Base-by-base conservation (phyloP, 352 stramenopile species). In the Globisporangium nodosum region DNA sequence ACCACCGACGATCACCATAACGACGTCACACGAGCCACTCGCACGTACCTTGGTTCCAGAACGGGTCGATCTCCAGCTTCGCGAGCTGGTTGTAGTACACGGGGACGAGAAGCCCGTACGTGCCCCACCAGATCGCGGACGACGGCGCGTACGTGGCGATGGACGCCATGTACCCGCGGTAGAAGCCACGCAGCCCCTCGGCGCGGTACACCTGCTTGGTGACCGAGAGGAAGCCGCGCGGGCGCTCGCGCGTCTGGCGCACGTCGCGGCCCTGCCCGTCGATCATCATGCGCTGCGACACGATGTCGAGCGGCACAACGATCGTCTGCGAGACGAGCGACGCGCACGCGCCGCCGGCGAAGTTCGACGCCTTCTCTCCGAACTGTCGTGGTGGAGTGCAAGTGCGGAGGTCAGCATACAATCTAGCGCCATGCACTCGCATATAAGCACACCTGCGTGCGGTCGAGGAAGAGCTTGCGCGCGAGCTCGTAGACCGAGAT, bases 261-360 rank as follows among this genome's bases (percentile, higher is more conserved):
- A 73, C 69, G 58, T 87, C 65, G 48, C 80, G 65, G 46, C 83
- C 83, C 65, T 95, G 85, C 30, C 78, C 81, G 59, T 76, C 84
- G 47, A 95, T 81, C 87, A 96, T 95, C 82, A 96, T 91, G 54
- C 79, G 79, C 60, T 96, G 87, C 49, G 84, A 92, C 57, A 96
- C 85, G 54, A 96, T 93, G 64, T 96, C 87, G 15, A 95, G 73
- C 49, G 86, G 84, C 46, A 95, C 86, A 49, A 95, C 81, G 37
- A 95, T 72, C 39, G 84, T 94, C 72, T 95, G 86, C 50, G 83
- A 92, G 51, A 93, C 65, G 49, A 95, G 68, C 35, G 86, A 94
- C 42, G 86, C 86, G 39, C 70, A 77, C 1, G 84, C 84, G 51
- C 86, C 86, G 18, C 81, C 82, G 0, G 79, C 73, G 59, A 95